A percentile compares a stretch with the other conserved stretches of the same genome.
phyloP scores from a whole-genome alignment of 2,329 filamentous ascomycete species.

The Pseudogymnoascus destructans region DNA sequence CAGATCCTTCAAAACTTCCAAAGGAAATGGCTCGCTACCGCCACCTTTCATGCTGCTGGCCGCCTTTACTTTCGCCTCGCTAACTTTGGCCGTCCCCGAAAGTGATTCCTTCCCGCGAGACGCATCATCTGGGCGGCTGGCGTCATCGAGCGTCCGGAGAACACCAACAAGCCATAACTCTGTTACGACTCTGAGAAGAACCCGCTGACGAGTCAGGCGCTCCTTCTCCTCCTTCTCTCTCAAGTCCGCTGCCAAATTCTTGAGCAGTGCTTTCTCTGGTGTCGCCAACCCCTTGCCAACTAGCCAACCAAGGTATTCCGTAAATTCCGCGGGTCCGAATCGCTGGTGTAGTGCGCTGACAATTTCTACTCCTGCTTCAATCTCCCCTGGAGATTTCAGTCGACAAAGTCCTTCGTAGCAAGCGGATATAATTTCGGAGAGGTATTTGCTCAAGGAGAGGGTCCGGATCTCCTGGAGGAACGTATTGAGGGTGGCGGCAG shows the following conservation, averaged over 20 bases:
- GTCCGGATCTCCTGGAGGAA: constrained; percentile 85
- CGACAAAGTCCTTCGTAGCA: constrained; percentile 90
- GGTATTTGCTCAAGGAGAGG: constrained; percentile 86
- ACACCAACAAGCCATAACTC: constrained; percentile 93
- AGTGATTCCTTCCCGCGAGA: constrained; percentile 36
- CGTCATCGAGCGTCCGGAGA: constrained; percentile 63
- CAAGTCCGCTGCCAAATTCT: constrained; percentile 63
- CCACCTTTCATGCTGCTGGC: constrained; percentile 44
- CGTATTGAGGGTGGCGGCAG: constrained; percentile 61
- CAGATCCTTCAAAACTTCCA: constrained; percentile 96
- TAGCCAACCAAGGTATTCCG: constrained; percentile 81
- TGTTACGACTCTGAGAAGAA: constrained; percentile 78
- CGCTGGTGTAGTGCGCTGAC: constrained; percentile 91
- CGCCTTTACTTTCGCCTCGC: constrained; percentile 43
- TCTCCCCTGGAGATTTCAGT: constrained; percentile 82
- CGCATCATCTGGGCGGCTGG: constrained; percentile 48
- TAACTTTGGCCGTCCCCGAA: constrained; percentile 42
- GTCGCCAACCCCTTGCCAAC: constrained; percentile 83
- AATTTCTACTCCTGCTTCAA: constrained; percentile 83
- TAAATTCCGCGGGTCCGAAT: constrained; percentile 83
- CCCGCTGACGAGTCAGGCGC: constrained; percentile 69
- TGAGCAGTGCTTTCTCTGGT: constrained; percentile 73
- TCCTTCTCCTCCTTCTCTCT: constrained; percentile 96
- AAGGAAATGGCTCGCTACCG: constrained; percentile 78
- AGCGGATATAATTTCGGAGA: constrained; percentile 91